Percentiles rank a stretch among this genome's conserved stretches.
These are phyloP conservation scores for Linum trigynum DNA, from an alignment of 345 rosid species.

Conservation along the genomic window DNA sequence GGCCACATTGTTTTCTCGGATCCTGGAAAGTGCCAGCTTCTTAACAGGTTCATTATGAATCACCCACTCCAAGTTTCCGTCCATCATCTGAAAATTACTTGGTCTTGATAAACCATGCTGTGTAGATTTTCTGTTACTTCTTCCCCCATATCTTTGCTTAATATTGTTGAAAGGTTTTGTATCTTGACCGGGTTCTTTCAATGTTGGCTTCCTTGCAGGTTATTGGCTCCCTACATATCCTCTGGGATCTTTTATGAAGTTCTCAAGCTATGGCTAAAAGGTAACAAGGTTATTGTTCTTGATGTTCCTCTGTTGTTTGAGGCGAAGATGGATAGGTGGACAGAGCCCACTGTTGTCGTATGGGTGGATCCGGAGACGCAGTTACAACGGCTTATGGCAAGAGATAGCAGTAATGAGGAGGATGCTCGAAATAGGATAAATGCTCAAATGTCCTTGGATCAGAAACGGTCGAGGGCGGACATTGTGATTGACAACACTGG, in stretches of 20 bases:
- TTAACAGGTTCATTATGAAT: slow-evolving; percentile 42
- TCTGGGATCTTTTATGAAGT: slow-evolving; percentile 55
- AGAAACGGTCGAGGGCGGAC: slow-evolving; percentile 59
- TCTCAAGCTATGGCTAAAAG: slow-evolving; percentile 63
- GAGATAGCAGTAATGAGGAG: slow-evolving; percentile 52
- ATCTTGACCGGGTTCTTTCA: background rate
- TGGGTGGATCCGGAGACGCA: slow-evolving; percentile 73
- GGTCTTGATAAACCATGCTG: too few species aligned
- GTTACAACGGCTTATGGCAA: slow-evolving; percentile 59
- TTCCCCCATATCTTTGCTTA: too few species aligned
- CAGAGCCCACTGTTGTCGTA: slow-evolving; percentile 65
- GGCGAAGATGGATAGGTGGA: slow-evolving; percentile 78
- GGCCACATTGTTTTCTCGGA: slow-evolving; percentile 85
- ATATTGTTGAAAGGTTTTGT: too few species aligned
- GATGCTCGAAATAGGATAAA: slow-evolving; percentile 68
- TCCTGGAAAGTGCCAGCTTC: slow-evolving; percentile 62
- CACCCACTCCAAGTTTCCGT: background rate
- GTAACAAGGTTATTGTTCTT: slow-evolving; percentile 57
- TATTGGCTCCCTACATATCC: slow-evolving; percentile 79
- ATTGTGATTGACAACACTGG: slow-evolving; percentile 75
- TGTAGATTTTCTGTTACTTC: too few species aligned
- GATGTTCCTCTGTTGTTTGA: slow-evolving; percentile 82
- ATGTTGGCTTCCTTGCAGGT: slow-evolving; percentile 28
- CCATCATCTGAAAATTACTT: background rate
- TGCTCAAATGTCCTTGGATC: slow-evolving; percentile 78